These are phyloP conservation scores for Trypanosoma boissoni DNA, from an alignment of 208 protist species.

Conservation along the genomic window DNA sequence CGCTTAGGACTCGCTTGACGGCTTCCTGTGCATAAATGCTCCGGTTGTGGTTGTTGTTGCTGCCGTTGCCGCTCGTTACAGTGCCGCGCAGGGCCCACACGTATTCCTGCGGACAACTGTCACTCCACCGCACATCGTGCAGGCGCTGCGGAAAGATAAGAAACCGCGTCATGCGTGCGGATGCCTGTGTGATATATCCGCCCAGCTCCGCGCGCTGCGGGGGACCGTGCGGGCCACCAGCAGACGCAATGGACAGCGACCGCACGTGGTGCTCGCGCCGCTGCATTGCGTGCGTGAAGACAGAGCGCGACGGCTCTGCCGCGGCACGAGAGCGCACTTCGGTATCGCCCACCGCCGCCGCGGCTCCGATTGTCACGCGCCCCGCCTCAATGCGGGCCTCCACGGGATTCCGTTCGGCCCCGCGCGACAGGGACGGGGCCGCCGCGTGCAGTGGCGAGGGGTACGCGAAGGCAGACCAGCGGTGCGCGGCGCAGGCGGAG, in stretches of 20 bases:
- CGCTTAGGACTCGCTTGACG: background rate
- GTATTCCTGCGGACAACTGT: conserved; percentile 25
- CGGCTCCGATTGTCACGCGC: too few species aligned
- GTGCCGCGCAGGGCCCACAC: conserved; percentile 35
- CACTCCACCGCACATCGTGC: conserved; percentile 17
- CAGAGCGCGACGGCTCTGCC: too few species aligned
- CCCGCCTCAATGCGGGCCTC: too few species aligned
- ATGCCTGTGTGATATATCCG: conserved; percentile 33
- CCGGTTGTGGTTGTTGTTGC: too few species aligned
- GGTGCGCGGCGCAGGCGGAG: conserved; percentile 34
- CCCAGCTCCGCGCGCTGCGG: conserved; percentile 29
- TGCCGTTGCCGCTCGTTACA: too few species aligned
- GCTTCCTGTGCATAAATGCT: background rate
- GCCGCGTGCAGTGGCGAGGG: conserved; percentile 32
- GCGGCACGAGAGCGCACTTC: too few species aligned
- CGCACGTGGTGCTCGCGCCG: too few species aligned
- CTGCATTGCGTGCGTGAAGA: too few species aligned
- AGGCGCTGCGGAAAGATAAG: conserved; percentile 49
- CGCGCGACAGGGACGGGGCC: background rate
- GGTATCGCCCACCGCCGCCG: too few species aligned
- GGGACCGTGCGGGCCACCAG: background rate
- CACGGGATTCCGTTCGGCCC: too few species aligned
- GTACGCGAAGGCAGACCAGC: conserved; percentile 48
- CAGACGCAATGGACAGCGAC: too few species aligned
- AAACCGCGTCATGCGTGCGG: conserved; percentile 30